A percentile compares a stretch with the other conserved stretches of the same genome.
phyloP scores from a whole-genome alignment of 2,329 filamentous ascomycete genomes.

The Aureobasidium sp. region DNA sequence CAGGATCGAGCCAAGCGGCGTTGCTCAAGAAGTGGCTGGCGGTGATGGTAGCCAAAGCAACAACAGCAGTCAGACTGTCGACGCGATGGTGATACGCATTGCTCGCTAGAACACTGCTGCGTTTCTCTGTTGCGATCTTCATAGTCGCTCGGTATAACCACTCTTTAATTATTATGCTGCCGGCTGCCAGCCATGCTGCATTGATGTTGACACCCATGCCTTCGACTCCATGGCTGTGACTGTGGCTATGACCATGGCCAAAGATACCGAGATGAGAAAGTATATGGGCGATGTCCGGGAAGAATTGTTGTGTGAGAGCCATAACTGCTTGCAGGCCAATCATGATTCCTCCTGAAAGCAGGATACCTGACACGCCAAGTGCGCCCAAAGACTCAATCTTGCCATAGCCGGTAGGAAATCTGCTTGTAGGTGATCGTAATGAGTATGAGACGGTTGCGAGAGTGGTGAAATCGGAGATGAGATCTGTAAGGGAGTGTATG shows the following conservation, averaged over 20 bases:
- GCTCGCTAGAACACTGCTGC: conserved; percentile 90
- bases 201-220: conserved; percentile 74
- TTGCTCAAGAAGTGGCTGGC: conserved; percentile 81
- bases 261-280: conserved; percentile 39
- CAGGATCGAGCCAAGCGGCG: conserved; percentile 87
- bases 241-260: conserved; percentile 55
- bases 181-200: conserved; percentile 87
- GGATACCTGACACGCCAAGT: conserved; percentile 83
- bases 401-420: conserved; percentile 86
- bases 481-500: conserved; percentile 89
- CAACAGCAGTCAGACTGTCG: conserved; percentile 90
- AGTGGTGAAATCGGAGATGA: conserved; percentile 91
- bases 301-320: conserved; percentile 47
- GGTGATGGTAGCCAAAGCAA: conserved; percentile 81
- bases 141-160: conserved; percentile 97
- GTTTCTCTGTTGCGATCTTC: conserved; percentile 89
- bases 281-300: conserved; percentile 39
- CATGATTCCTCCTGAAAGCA: conserved; percentile 81
- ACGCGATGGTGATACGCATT: conserved; percentile 96
- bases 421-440: conserved; percentile 71
- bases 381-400: conserved; percentile 97
- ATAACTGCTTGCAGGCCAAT: conserved; percentile 69
- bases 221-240: conserved; percentile 51
- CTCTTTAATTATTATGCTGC: conserved; percentile 87
- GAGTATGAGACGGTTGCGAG: conserved; percentile 93